These are phyloP conservation scores for Rhizoctonia solani DNA, from an alignment of 1,284 basidiomycete genomes.

Conservation along the genomic window DNA sequence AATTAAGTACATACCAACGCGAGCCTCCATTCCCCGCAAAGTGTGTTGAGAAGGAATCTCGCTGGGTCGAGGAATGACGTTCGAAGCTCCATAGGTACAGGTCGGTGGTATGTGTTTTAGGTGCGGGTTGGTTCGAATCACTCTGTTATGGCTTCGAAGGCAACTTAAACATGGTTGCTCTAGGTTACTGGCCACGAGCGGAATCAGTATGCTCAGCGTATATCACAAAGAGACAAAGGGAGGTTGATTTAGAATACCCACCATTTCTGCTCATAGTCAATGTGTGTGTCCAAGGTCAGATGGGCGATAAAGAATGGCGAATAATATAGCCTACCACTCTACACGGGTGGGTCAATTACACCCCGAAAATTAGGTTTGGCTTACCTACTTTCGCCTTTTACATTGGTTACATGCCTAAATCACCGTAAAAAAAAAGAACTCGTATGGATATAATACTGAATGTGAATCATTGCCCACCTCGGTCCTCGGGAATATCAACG, in stretches of 20 bases:
- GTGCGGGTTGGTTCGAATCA: slow-evolving; percentile 23
- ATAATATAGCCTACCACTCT: slow-evolving; percentile 14
- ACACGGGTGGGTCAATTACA: neutral
- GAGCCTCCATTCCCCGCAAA: neutral
- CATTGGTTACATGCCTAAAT: slow-evolving; percentile 30
- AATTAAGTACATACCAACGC: neutral
- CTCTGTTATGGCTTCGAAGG: slow-evolving; percentile 16
- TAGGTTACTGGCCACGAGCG: neutral
- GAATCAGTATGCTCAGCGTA: neutral
- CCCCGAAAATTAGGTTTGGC: no score
- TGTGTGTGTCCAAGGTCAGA: neutral
- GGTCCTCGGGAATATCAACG: no score
- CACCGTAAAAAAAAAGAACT: no score
- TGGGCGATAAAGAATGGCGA: neutral
- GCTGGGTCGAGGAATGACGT: neutral
- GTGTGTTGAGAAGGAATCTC: neutral
- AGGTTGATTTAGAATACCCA: neutral
- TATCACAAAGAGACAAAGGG: no score
- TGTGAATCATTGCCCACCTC: no score
- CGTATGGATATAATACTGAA: no score
- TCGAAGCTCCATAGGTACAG: slow-evolving; percentile 16
- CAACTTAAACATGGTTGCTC: slow-evolving; percentile 20
- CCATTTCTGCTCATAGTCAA: slow-evolving; percentile 15
- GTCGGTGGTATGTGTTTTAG: neutral
- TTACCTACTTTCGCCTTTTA: slow-evolving; percentile 21